Evolutionary conservation across 2,329 filamentous ascomycete species (phyloP).

Genomic region (Chlorencoelia australis): DNA sequence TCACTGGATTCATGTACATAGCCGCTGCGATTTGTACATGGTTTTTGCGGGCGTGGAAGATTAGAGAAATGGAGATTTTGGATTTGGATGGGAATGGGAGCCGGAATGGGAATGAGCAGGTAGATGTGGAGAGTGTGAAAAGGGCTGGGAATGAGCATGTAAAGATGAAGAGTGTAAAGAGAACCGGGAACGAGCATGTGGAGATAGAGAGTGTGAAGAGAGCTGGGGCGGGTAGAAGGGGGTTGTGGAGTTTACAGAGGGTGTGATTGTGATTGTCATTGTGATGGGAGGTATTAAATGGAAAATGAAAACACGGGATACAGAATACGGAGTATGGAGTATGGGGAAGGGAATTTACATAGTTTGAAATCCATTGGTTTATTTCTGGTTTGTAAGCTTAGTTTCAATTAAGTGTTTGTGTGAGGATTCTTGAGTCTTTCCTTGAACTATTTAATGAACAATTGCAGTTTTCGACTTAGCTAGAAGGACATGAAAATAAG

Average conservation of each 20-base stretch:
- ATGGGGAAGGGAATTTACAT: too few relatives aligned
- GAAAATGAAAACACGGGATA: too few relatives aligned
- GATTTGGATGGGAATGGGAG: slow-evolving; percentile 9
- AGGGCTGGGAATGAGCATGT: background rate
- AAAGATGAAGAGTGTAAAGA: background rate
- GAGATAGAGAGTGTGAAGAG: slow-evolving; percentile 6
- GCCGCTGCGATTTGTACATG: slow-evolving; percentile 42
- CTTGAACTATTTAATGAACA: too few relatives aligned
- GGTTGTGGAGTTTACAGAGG: slow-evolving; percentile 3
- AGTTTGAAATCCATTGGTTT: too few relatives aligned
- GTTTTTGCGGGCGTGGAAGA: slow-evolving; percentile 50
- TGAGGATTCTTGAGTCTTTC: too few relatives aligned
- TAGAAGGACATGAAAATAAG: too few relatives aligned
- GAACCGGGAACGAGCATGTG: slow-evolving; percentile 1
- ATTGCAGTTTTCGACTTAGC: too few relatives aligned
- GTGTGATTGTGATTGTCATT: too few relatives aligned
- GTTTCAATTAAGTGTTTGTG: too few relatives aligned
- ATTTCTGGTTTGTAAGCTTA: too few relatives aligned
- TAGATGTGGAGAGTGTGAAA: slow-evolving; percentile 3
- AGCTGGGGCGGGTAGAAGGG: slow-evolving; percentile 3
- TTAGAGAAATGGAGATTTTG: slow-evolving; percentile 38
- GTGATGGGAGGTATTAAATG: too few relatives aligned
- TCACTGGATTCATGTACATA: slow-evolving; percentile 53
- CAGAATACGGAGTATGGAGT: too few relatives aligned
- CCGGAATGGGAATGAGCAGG: slow-evolving; percentile 14